Conservation (phyloP, 139 green algal genomes). For the Chlamydomonas schloesseri region DNA sequence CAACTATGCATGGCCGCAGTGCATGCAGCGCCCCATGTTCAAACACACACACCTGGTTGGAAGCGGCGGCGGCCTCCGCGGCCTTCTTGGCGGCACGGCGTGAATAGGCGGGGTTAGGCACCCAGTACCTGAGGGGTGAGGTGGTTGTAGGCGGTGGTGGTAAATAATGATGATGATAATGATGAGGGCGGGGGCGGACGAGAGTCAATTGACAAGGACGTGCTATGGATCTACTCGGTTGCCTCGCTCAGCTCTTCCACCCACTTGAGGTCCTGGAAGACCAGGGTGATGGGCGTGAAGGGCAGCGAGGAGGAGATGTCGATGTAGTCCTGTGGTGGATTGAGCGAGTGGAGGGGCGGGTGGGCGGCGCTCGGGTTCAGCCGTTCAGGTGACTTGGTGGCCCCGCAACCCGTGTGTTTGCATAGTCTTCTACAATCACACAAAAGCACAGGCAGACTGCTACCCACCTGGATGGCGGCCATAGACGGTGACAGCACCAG, state of each 20-base stretch:
- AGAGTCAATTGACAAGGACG: no score
- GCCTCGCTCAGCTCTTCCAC: not conserved
- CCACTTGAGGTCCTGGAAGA: slow-evolving; percentile 65
- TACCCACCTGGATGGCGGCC: slow-evolving; percentile 20
- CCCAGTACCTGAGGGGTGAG: slow-evolving; percentile 53
- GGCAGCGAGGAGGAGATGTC: slow-evolving; percentile 56
- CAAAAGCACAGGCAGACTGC: no score
- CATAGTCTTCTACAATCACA: no score
- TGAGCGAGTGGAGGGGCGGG: not conserved
- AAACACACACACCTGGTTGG: not conserved
- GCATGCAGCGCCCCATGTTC: no score
- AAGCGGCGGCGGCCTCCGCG: not conserved
- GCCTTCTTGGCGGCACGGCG: slow-evolving; percentile 6
- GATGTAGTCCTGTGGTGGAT: slow-evolving; percentile 16
- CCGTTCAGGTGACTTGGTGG: not conserved
- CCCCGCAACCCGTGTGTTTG: no score
- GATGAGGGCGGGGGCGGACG: no score
- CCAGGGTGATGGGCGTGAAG: slow-evolving; percentile 75
- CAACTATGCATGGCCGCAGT: no score
- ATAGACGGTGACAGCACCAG: not conserved
- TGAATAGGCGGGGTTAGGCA: slow-evolving; percentile 60
- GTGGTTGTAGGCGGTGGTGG: not conserved
- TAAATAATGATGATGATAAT: no score
- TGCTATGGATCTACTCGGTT: not conserved
- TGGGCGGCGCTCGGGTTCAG: not conserved